Evolutionary conservation across 2,329 filamentous ascomycete genomes (phyloP).

Genomic region (Aciculosporium take): DNA sequence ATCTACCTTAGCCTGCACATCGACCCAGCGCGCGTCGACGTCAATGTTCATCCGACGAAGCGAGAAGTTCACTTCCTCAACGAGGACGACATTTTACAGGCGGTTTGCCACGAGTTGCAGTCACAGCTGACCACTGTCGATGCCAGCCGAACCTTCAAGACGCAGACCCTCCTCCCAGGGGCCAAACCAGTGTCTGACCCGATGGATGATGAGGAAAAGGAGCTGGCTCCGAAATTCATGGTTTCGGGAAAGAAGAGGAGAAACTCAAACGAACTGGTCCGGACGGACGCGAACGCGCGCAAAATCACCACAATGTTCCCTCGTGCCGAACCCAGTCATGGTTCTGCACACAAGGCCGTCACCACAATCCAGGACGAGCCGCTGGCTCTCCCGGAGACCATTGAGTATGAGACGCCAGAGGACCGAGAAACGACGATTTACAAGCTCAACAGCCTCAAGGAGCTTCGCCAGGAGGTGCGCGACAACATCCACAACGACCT

Average conservation of each 20-base stretch:
- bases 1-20: conserved; percentile 86
- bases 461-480: conserved; percentile 67
- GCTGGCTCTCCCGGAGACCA: conserved; percentile 28
- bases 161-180: conserved; percentile 75
- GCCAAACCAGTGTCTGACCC: conserved; percentile 22
- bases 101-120: conserved; percentile 68
- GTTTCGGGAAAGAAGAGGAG: conserved; percentile 25
- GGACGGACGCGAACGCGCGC: conserved; percentile 74
- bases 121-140: conserved; percentile 73
- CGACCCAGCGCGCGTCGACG: conserved; percentile 81
- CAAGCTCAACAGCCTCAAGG: conserved; percentile 70
- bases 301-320: conserved; percentile 93
- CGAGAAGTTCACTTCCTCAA: conserved; percentile 94
- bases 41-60: conserved; percentile 96
- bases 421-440: conserved; percentile 57
- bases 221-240: conserved; percentile 18
- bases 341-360: conserved; percentile 4
- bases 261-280: conserved; percentile 62
- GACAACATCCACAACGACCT: conserved; percentile 71
- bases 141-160: conserved; percentile 85
- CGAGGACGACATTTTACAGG: conserved; percentile 87
- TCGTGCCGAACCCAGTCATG: conserved; percentile 30
- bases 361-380: conserved; percentile 22
- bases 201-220: conserved; percentile 15
- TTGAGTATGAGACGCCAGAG: conserved; percentile 53